A percentile compares a stretch with the other conserved stretches of the same genome.
phyloP scores from a whole-genome alignment of 1,284 basidiomycete species.

The Irpex rosettiformis region DNA sequence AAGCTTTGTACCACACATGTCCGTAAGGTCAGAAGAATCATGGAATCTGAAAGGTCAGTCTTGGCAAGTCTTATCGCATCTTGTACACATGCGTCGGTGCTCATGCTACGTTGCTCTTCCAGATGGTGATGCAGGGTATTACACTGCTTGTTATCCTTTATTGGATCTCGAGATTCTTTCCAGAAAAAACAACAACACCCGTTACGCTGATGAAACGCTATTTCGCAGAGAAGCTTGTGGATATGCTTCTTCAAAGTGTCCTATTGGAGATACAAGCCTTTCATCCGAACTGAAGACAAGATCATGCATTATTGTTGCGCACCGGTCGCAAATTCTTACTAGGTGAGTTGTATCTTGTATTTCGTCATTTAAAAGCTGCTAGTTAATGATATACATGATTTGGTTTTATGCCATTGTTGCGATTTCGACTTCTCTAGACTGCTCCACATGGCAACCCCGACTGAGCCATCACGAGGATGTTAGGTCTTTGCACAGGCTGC shows the following conservation, averaged over 20 bases:
- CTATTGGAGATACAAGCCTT: no score
- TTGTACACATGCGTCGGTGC: not conserved
- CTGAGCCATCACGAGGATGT: not conserved
- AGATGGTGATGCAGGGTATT: not conserved
- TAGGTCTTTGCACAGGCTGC: not conserved
- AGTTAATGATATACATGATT: not conserved
- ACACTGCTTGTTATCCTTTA: not conserved
- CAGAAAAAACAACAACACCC: no score
- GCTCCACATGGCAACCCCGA: not conserved
- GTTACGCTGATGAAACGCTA: no score
- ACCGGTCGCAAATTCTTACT: no score
- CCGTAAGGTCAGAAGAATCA: not conserved
- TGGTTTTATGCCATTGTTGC: not conserved
- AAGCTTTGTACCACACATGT: no score
- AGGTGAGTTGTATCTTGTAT: no score
- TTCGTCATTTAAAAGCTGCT: not conserved
- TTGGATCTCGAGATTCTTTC: not conserved
- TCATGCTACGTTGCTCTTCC: not conserved
- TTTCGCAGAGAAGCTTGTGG: no score
- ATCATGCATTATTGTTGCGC: no score
- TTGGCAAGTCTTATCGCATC: conserved; percentile 4
- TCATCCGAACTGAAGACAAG: no score
- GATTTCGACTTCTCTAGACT: not conserved
- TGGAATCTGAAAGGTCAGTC: not conserved
- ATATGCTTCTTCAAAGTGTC: no score